Evolutionary conservation across 768 basidiomycete genomes (phyloP), one percentile per base, ranked within the genome.

Genomic region (Boletus subcaerulescens): DNA sequence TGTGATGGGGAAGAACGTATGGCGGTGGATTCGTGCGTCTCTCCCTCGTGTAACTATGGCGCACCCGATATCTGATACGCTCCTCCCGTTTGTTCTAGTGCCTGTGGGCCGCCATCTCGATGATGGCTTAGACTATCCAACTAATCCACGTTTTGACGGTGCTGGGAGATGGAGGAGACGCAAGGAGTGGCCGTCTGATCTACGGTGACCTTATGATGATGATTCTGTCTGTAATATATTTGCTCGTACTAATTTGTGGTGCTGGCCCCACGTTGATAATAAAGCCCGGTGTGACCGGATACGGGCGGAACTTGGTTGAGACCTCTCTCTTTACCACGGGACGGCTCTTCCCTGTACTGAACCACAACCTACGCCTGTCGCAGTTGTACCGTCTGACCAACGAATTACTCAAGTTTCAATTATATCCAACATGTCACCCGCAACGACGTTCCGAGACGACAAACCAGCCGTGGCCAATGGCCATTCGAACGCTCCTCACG

Each of bases 1-100:
- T 46, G 86, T 88, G 42, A 96, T 98, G 92, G 94, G 94, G 10
- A 70, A 61, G 33, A 80, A 74, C 53, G 68, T 70, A 52, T 77
- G 79, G 68, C 82, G 85, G 38, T 97, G 93, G 93, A 77, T 94
- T 58, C 72, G 93, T 95, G 70, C 80, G 87, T 84, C 22, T 38
- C 35, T 51, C 22, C 17, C 43, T 33, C 38, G 31, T 36, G n/a
- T 11, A 5, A 31, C 10, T 11, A 9, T 26, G 4, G 40, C 5
- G 8, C 17, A 12, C 5, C 20, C 15, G 31, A 43, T 33, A 39
- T 31, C 43, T 52, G 60, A 58, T 20, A 18, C 22, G 39, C 48
- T 57, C 12, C 44, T 43, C 17, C 50, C n/a, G 59, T 42, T 45
- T 50, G 14, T 36, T 55, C 22, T 57, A 80, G 75, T 80, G 53